phyloP scores from a whole-genome alignment of 2,329 filamentous ascomycete genomes.

The Ophiostoma himal-ulmi region DNA sequence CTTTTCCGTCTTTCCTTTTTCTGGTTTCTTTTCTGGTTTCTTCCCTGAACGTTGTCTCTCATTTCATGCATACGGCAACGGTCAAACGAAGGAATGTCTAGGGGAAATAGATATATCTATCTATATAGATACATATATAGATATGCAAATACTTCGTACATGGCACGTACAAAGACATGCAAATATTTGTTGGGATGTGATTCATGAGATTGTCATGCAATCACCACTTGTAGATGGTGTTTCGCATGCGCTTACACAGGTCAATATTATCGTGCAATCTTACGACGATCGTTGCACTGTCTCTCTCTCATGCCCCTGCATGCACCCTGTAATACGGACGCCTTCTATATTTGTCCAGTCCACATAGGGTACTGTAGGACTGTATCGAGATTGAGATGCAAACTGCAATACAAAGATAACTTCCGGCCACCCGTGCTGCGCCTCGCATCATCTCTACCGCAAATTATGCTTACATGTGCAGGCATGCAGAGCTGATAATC shows the following conservation, averaged over 20 bases:
- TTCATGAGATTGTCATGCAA: background rate
- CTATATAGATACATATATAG: background rate
- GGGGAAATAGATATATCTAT: too few species aligned
- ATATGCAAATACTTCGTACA: background rate
- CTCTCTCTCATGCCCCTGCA: background rate
- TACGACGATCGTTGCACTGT: background rate
- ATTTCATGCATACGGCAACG: background rate
- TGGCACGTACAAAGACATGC: too few species aligned
- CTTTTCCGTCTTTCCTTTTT: background rate
- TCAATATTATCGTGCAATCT: background rate
- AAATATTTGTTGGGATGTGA: background rate
- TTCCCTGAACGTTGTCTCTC: background rate
- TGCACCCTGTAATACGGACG: background rate
- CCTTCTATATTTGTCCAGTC: too few species aligned
- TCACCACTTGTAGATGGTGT: background rate
- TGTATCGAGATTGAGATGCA: too few species aligned
- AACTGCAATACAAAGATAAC: background rate
- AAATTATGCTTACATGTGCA: background rate
- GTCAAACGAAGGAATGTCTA: background rate
- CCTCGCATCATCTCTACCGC: background rate
- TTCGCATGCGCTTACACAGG: conserved; percentile 3
- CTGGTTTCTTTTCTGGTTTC: background rate
- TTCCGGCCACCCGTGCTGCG: background rate
- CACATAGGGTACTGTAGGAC: too few species aligned
- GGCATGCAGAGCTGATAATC: too few species aligned